These are phyloP conservation scores for Vicia faba DNA, from an alignment of 306 rosid genomes.

Conservation along the genomic window DNA sequence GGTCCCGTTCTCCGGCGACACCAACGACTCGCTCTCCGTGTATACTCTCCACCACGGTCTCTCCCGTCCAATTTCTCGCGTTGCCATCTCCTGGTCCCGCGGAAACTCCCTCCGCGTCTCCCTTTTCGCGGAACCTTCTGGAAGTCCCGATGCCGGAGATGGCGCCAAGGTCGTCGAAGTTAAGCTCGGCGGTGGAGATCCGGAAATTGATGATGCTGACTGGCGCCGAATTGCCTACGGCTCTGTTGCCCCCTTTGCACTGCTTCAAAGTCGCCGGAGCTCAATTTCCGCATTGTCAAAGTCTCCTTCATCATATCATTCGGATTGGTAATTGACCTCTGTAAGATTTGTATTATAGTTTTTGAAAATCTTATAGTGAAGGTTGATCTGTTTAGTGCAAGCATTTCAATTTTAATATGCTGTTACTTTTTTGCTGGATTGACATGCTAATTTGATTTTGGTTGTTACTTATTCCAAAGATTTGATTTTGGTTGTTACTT, in stretches of 20 bases:
- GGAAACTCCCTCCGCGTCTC: slow-evolving; percentile 85
- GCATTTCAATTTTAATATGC: background rate
- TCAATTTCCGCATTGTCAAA: slow-evolving; percentile 55
- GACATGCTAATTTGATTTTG: background rate
- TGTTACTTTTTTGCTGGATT: background rate
- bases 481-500: background rate
- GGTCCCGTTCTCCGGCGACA: slow-evolving; percentile 50
- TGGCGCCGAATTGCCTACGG: slow-evolving; percentile 79
- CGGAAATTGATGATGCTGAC: slow-evolving; percentile 56
- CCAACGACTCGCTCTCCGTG: slow-evolving; percentile 35
- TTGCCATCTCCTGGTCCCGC: slow-evolving; percentile 79
- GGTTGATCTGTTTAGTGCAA: background rate
- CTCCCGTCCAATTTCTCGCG: slow-evolving; percentile 64
- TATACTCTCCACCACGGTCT: slow-evolving; percentile 70
- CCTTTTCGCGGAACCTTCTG: slow-evolving; percentile 43
- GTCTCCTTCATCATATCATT: slow-evolving; percentile 56
- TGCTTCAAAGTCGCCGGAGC: slow-evolving; percentile 79
- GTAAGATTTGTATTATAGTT: slow-evolving; percentile 15
- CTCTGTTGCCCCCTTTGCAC: slow-evolving; percentile 81
- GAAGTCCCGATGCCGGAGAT: slow-evolving; percentile 33
- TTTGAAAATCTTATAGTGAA: background rate
- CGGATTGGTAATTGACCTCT: slow-evolving; percentile 61
- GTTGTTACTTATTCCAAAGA: background rate
- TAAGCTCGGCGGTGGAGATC: slow-evolving; percentile 60
- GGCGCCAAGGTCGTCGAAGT: slow-evolving; percentile 80